Percentiles rank a stretch among this genome's conserved stretches.
phyloP scores from a whole-genome alignment of 352 stramenopile species.

The Globisporangium mamillatum region DNA sequence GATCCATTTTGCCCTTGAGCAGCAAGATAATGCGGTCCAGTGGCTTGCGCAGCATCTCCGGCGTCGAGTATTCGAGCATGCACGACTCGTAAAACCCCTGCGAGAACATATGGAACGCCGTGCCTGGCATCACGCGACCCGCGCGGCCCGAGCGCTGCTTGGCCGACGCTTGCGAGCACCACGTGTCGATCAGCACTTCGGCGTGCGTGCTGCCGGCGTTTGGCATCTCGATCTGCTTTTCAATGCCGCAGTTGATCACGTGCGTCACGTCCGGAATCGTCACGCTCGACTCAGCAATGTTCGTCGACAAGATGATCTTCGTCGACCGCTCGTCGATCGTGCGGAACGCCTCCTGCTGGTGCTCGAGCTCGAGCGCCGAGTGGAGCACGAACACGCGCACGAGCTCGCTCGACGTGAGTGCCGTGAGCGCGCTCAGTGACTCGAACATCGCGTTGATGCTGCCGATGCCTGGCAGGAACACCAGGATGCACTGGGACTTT shows the following conservation, averaged over 20 bases:
- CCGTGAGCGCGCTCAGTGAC: slow-evolving; percentile 41
- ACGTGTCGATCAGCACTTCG: slow-evolving; percentile 80
- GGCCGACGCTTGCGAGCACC: slow-evolving; percentile 93
- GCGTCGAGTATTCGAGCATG: slow-evolving; percentile 80
- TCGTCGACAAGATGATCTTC: slow-evolving; percentile 96
- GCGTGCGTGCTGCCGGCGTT: slow-evolving; percentile 60
- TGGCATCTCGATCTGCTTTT: slow-evolving; percentile 85
- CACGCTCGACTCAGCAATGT: slow-evolving; percentile 96
- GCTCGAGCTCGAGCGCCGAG: slow-evolving; percentile 68
- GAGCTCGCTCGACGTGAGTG: slow-evolving; percentile 19
- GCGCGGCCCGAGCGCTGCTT: slow-evolving; percentile 86
- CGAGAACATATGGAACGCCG: slow-evolving; percentile 89
- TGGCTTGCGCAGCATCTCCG: slow-evolving; percentile 78
- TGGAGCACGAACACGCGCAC: slow-evolving; percentile 63
- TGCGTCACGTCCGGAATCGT: slow-evolving; percentile 94
- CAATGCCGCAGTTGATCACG: slow-evolving; percentile 83
- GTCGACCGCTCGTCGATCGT: slow-evolving; percentile 40
- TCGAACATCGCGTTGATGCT: slow-evolving; percentile 92
- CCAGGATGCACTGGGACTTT: slow-evolving; percentile 84
- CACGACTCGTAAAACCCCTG: slow-evolving; percentile 58
- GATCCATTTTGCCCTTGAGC: slow-evolving; percentile 65
- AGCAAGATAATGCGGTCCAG: slow-evolving; percentile 79
- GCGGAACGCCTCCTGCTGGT: slow-evolving; percentile 72
- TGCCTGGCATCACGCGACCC: slow-evolving; percentile 91
- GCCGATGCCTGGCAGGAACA: slow-evolving; percentile 94